phyloP scores from a whole-genome alignment of 352 stramenopile species.

The Globisporangium sylvaticum region DNA sequence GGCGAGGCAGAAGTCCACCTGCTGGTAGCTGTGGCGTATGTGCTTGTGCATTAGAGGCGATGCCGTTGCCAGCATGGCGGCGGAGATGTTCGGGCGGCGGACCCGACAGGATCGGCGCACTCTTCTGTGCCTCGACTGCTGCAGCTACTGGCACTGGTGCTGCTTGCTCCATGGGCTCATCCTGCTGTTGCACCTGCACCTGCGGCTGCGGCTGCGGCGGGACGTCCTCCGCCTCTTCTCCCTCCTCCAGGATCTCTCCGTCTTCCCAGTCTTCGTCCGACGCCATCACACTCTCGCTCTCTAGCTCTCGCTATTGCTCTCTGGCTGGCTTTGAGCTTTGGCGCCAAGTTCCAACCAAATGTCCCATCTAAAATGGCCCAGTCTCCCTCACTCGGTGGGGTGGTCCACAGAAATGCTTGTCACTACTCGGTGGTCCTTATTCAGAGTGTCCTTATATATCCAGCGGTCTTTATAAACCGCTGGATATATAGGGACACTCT shows the following conservation, averaged over 20 bases:
- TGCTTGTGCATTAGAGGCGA: neutral
- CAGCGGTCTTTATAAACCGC: no score
- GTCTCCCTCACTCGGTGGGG: no score
- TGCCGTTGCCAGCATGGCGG: neutral
- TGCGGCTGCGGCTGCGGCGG: neutral
- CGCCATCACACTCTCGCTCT: slow-evolving; percentile 8
- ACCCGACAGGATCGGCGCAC: slow-evolving; percentile 12
- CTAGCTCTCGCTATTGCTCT: neutral
- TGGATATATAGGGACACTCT: no score
- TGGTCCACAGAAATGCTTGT: no score
- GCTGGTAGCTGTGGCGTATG: neutral
- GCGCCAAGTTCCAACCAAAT: no score
- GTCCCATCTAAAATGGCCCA: no score
- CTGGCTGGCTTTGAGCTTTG: no score
- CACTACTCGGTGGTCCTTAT: no score
- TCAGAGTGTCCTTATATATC: no score
- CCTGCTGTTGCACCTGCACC: slow-evolving; percentile 20
- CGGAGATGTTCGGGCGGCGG: slow-evolving; percentile 4
- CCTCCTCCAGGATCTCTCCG: slow-evolving; percentile 70
- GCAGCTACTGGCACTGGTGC: slow-evolving; percentile 10
- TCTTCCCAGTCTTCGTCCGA: slow-evolving; percentile 58
- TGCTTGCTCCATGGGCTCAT: slow-evolving; percentile 1
- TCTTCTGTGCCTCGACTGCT: neutral
- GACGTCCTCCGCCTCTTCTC: slow-evolving; percentile 31
- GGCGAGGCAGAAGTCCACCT: neutral